Evolutionary conservation across 1,139 yeast species (phyloP).

Genomic region (Pichia cactophila): DNA sequence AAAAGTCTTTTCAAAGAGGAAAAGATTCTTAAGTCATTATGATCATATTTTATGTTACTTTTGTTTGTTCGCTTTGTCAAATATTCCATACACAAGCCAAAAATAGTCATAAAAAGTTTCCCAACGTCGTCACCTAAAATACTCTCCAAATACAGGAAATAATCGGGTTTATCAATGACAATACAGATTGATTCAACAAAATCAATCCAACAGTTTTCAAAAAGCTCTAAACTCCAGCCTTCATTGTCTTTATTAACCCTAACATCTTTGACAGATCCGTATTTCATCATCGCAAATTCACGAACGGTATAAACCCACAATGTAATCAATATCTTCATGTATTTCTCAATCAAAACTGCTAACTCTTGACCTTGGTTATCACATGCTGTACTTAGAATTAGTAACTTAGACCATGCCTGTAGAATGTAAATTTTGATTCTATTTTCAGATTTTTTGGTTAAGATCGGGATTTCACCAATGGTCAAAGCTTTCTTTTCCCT

Average conservation of each 20-base stretch:
- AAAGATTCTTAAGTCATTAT: conserved; percentile 26
- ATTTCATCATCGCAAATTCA: conserved; percentile 65
- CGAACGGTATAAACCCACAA: conserved; percentile 73
- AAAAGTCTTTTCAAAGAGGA: conserved; percentile 50
- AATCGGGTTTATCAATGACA: conserved; percentile 40
- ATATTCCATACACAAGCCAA: conserved; percentile 78
- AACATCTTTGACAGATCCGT: conserved; percentile 34
- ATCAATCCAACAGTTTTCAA: conserved; percentile 69
- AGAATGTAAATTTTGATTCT: conserved; percentile 64
- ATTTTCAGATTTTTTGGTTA: conserved; percentile 45
- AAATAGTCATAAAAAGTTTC: conserved; percentile 72
- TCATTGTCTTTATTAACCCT: conserved; percentile 14
- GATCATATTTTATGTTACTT: conserved; percentile 2
- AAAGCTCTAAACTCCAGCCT: conserved; percentile 48
- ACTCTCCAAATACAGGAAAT: conserved; percentile 36
- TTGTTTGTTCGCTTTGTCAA: conserved; percentile 39
- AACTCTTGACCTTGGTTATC: conserved; percentile 28
- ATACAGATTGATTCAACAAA: conserved; percentile 71
- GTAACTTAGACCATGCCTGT: conserved; percentile 84
- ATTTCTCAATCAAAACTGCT: conserved; percentile 45
- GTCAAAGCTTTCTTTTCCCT: conserved; percentile 21
- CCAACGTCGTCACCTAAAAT: conserved; percentile 55
- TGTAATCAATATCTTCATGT: conserved; percentile 56
- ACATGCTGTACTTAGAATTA: conserved; percentile 30
- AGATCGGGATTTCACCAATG: conserved; percentile 34